These are phyloP conservation scores for Prototheca cutis DNA, from an alignment of 163 green algal species.

Conservation along the genomic window DNA sequence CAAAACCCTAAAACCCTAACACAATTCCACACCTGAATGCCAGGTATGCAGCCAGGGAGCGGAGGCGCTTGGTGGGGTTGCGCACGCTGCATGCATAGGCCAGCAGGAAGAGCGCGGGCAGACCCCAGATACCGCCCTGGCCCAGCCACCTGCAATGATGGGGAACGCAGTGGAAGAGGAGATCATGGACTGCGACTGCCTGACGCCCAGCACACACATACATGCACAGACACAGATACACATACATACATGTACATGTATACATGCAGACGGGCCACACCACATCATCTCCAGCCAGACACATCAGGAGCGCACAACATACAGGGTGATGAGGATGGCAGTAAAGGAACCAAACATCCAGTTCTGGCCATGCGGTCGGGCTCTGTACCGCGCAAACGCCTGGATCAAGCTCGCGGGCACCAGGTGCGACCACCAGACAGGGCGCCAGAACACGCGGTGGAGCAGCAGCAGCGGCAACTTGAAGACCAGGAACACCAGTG, in stretches of 20 bases:
- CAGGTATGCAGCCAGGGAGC: neutral
- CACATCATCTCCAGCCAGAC: neutral
- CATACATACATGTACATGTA: neutral
- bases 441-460: too few relatives aligned
- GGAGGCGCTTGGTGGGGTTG: neutral
- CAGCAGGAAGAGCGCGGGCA: neutral
- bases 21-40: neutral
- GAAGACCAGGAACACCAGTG: neutral
- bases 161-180: neutral
- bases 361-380: neutral
- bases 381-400: neutral
- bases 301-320: neutral
- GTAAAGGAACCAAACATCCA: too few relatives aligned
- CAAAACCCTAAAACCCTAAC: too few relatives aligned
- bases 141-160: neutral
- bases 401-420: neutral
- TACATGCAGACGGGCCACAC: neutral
- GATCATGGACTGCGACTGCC: too few relatives aligned
- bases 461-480: too few relatives aligned
- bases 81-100: neutral
- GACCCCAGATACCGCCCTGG: neutral
- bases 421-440: too few relatives aligned
- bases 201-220: neutral
- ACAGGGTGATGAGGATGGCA: too few relatives aligned
- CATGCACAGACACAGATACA: neutral